Conservation (phyloP, 768 basidiomycete species). For the Scleroderma citrinum region DNA sequence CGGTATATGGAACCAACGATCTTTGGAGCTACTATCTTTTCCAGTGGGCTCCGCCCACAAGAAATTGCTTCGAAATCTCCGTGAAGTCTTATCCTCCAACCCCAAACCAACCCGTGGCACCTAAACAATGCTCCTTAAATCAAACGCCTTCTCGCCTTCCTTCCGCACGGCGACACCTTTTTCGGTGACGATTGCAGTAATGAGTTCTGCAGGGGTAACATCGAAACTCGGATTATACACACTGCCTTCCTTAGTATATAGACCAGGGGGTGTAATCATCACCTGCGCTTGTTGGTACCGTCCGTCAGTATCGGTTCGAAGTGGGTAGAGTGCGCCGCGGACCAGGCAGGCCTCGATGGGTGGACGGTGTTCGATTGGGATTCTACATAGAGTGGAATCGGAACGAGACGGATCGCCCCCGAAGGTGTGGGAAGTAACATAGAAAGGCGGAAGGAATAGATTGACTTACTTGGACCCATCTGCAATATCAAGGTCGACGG, state of each 20-base stretch:
- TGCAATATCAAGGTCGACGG: slow-evolving; percentile 75
- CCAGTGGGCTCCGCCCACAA: no score
- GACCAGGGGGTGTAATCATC: slow-evolving; percentile 69
- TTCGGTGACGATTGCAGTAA: slow-evolving; percentile 94
- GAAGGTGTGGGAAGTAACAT: not conserved
- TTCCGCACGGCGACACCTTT: slow-evolving; percentile 81
- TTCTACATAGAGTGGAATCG: slow-evolving; percentile 37
- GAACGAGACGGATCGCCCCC: not conserved
- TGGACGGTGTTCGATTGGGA: slow-evolving; percentile 92
- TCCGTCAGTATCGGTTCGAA: slow-evolving; percentile 32
- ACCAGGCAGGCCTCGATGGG: slow-evolving; percentile 83
- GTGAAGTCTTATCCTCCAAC: no score
- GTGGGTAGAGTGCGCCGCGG: slow-evolving; percentile 71
- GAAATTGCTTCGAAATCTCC: no score
- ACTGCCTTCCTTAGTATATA: slow-evolving; percentile 30
- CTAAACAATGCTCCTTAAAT: slow-evolving; percentile 39
- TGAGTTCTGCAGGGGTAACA: slow-evolving; percentile 89
- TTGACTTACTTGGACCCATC: slow-evolving; percentile 54
- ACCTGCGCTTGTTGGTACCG: slow-evolving; percentile 66
- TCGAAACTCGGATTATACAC: slow-evolving; percentile 96
- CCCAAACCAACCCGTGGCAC: not conserved
- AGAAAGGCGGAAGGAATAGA: not conserved
- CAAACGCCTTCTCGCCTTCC: slow-evolving; percentile 52
- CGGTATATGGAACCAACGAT: no score
- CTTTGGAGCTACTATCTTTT: no score